These are phyloP conservation scores for Boletus hoseneyae DNA, from an alignment of 1,284 basidiomycete genomes.

Conservation along the genomic window DNA sequence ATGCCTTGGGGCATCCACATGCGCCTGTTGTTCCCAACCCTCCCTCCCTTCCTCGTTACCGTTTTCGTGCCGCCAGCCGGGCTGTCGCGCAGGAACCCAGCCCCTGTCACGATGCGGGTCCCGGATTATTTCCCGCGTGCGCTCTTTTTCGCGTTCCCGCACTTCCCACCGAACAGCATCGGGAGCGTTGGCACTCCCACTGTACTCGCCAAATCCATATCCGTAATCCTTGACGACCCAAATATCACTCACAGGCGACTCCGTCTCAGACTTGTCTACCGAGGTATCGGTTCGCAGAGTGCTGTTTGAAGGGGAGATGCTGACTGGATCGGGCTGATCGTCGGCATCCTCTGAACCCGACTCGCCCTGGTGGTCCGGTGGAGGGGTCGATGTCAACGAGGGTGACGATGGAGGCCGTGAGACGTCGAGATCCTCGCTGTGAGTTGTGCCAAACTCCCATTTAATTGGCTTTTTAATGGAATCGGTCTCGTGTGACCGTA, in stretches of 20 bases:
- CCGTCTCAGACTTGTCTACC: slow-evolving; percentile 14
- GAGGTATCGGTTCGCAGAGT: slow-evolving; percentile 1
- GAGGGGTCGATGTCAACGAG: neutral
- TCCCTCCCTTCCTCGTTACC: slow-evolving; percentile 23
- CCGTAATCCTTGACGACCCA: slow-evolving; percentile 62
- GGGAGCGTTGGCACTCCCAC: slow-evolving; percentile 33
- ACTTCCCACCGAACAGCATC: slow-evolving; percentile 32
- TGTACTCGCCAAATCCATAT: slow-evolving; percentile 50
- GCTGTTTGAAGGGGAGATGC: neutral
- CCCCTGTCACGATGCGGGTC: slow-evolving; percentile 25
- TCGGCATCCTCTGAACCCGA: neutral
- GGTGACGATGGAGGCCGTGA: slow-evolving; percentile 1
- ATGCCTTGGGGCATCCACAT: slow-evolving; percentile 15
- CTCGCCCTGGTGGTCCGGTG: neutral
- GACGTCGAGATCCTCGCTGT: slow-evolving; percentile 18
- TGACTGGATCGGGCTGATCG: neutral
- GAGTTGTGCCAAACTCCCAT: slow-evolving; percentile 59
- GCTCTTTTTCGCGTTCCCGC: slow-evolving; percentile 26
- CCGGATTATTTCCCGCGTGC: slow-evolving; percentile 10
- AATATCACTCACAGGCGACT: slow-evolving; percentile 36
- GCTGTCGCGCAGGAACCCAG: slow-evolving; percentile 16
- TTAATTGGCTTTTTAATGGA: slow-evolving; percentile 39
- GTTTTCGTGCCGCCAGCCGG: slow-evolving; percentile 25
- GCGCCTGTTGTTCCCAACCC: slow-evolving; percentile 23
- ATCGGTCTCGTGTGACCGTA: slow-evolving; percentile 26